Conservation (phyloP, 1,139 yeast genomes). For the Yamadazyma sp. region DNA sequence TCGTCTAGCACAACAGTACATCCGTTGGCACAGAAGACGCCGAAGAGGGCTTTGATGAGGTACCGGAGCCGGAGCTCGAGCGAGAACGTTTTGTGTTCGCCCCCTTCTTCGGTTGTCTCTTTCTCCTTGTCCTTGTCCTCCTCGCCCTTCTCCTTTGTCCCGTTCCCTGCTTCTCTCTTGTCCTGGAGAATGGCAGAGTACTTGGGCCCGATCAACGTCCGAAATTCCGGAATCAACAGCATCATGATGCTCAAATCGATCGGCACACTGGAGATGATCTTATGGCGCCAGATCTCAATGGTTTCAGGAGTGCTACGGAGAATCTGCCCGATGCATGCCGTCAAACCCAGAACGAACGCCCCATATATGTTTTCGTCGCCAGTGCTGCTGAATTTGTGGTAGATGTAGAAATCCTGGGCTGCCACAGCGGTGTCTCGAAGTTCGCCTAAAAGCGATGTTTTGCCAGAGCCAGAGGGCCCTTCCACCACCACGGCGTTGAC, state of each 20-base stretch:
- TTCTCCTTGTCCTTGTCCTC: neutral
- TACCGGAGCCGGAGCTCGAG: slow-evolving; percentile 45
- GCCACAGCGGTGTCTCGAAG: slow-evolving; percentile 37
- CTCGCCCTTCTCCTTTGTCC: too few relatives aligned
- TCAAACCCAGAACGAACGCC: slow-evolving; percentile 33
- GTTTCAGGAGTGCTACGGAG: slow-evolving; percentile 37
- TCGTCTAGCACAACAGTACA: slow-evolving; percentile 51
- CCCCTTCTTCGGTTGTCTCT: neutral
- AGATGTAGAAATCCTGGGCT: slow-evolving; percentile 38
- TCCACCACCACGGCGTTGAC: slow-evolving; percentile 34
- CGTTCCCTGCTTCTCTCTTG: slow-evolving; percentile 7
- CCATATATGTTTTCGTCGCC: slow-evolving; percentile 29
- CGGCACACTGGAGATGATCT: slow-evolving; percentile 39
- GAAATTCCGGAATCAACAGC: slow-evolving; percentile 46
- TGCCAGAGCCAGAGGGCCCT: slow-evolving; percentile 53
- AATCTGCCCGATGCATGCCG: slow-evolving; percentile 42
- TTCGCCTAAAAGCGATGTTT: slow-evolving; percentile 45
- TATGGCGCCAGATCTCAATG: slow-evolving; percentile 44
- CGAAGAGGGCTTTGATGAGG: slow-evolving; percentile 42
- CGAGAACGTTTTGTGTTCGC: slow-evolving; percentile 18
- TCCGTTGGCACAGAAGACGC: slow-evolving; percentile 43
- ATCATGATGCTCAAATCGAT: slow-evolving; percentile 45
- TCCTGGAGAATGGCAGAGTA: slow-evolving; percentile 24
- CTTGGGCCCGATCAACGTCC: slow-evolving; percentile 43
- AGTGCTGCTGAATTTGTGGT: slow-evolving; percentile 40